phyloP scores from a whole-genome alignment of 176 grass and related monocot species.

The Hsuehochloa calcarea region DNA sequence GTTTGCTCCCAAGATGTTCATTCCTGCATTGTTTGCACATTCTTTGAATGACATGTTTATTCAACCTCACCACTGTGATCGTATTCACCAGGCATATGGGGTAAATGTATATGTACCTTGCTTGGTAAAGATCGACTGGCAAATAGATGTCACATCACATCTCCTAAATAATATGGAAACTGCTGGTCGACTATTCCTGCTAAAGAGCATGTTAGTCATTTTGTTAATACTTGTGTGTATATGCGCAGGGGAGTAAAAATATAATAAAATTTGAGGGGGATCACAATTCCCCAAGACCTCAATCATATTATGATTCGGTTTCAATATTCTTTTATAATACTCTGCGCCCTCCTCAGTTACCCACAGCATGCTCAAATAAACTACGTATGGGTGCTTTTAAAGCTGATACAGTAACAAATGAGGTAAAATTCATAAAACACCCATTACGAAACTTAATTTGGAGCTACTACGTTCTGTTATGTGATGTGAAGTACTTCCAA shows the following conservation, averaged over 20 bases:
- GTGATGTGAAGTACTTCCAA: slow-evolving; percentile 4
- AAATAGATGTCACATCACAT: slow-evolving; percentile 10
- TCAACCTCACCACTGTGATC: slow-evolving; percentile 81
- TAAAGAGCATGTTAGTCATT: slow-evolving; percentile 9
- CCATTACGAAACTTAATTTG: not conserved
- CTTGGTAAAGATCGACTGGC: slow-evolving; percentile 13
- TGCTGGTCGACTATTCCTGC: not conserved
- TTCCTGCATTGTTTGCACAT: slow-evolving; percentile 95
- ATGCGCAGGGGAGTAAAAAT: slow-evolving; percentile 81
- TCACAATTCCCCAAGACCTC: slow-evolving; percentile 88
- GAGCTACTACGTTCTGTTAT: slow-evolving; percentile 8
- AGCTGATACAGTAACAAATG: slow-evolving; percentile 50
- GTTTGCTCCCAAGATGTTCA: slow-evolving; percentile 79
- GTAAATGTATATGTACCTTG: slow-evolving; percentile 47
- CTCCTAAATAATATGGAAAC: not conserved
- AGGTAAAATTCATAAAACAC: slow-evolving; percentile 51
- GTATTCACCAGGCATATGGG: slow-evolving; percentile 80
- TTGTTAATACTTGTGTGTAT: slow-evolving; percentile 15
- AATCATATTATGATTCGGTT: slow-evolving; percentile 97
- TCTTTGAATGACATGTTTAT: slow-evolving; percentile 90
- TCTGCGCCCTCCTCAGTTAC: slow-evolving; percentile 71
- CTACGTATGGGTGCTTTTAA: slow-evolving; percentile 60
- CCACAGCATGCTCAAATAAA: slow-evolving; percentile 60
- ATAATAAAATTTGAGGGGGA: slow-evolving; percentile 96
- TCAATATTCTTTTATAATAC: slow-evolving; percentile 92